A percentile compares a stretch with the other conserved stretches of the same genome.
phyloP scores from a whole-genome alignment of 345 rosid species.

The Hirschfeldia incana region DNA sequence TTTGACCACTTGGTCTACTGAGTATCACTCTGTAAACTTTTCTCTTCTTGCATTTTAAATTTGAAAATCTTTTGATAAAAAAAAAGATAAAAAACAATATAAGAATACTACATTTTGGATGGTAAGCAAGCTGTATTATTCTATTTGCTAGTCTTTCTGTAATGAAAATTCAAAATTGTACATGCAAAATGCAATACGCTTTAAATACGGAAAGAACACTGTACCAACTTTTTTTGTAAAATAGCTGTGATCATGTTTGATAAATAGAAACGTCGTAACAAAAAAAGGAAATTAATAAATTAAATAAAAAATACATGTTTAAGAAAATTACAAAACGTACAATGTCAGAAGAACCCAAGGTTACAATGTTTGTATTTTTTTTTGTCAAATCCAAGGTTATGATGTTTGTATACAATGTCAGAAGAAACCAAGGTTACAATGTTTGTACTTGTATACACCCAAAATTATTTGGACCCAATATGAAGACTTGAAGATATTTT shows the following conservation, averaged over 20 bases:
- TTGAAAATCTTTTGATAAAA: no score
- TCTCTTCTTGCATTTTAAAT: no score
- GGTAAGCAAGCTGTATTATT: not conserved
- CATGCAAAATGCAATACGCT: not conserved
- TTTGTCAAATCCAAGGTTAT: not conserved
- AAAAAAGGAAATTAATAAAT: not conserved
- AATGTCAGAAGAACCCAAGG: not conserved
- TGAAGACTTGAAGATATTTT: no score
- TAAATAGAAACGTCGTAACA: not conserved
- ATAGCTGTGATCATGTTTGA: not conserved
- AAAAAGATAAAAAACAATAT: no score
- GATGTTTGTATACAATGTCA: not conserved
- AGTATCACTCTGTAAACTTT: no score
- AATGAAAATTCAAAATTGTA: not conserved
- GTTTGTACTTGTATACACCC: not conserved
- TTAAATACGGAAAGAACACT: not conserved
- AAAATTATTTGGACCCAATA: conserved; percentile 1
- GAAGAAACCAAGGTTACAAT: not conserved
- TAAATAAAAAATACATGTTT: not conserved
- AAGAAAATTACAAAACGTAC: not conserved
- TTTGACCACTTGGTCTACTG: no score
- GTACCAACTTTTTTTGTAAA: not conserved
- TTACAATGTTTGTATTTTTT: not conserved
- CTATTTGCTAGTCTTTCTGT: not conserved
- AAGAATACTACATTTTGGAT: not conserved